These are phyloP conservation scores for Tagetes patula DNA, from an alignment of 129 eudicot species.

Conservation along the genomic window DNA sequence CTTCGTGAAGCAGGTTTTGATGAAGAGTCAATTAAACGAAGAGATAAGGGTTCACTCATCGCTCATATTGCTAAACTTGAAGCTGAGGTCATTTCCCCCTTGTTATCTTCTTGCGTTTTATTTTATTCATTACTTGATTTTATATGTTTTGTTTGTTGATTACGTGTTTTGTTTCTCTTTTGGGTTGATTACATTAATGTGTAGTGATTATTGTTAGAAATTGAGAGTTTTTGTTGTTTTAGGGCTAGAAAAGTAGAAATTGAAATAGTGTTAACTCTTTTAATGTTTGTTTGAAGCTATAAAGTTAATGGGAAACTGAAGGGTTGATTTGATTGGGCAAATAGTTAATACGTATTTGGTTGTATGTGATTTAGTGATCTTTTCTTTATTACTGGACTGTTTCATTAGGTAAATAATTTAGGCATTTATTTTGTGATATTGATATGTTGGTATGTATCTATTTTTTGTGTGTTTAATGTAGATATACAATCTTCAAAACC, in stretches of 20 bases:
- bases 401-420: constrained; percentile 1
- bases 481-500: constrained; percentile 84
- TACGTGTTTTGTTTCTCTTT: neutral
- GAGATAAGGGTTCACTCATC: constrained; percentile 89
- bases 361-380: neutral
- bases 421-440: neutral
- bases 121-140: neutral
- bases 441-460: constrained; percentile 2
- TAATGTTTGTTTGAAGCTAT: constrained; percentile 12
- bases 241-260: neutral
- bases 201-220: constrained; percentile 11
- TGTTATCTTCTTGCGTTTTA: constrained; percentile 5
- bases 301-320: neutral
- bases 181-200: constrained; percentile 16
- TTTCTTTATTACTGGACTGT: neutral
- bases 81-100: constrained; percentile 61
- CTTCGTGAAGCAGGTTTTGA: constrained; percentile 88
- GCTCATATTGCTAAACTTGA: constrained; percentile 92
- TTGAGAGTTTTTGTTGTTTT: neutral
- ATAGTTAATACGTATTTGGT: neutral
- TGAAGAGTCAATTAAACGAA: constrained; percentile 79
- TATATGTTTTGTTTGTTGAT: constrained; percentile 9
- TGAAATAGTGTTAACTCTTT: neutral
- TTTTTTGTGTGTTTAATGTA: constrained; percentile 30
- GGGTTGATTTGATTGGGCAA: neutral